Conservation (phyloP, 768 basidiomycete genomes). For the Dacryopinax primogenitus region DNA sequence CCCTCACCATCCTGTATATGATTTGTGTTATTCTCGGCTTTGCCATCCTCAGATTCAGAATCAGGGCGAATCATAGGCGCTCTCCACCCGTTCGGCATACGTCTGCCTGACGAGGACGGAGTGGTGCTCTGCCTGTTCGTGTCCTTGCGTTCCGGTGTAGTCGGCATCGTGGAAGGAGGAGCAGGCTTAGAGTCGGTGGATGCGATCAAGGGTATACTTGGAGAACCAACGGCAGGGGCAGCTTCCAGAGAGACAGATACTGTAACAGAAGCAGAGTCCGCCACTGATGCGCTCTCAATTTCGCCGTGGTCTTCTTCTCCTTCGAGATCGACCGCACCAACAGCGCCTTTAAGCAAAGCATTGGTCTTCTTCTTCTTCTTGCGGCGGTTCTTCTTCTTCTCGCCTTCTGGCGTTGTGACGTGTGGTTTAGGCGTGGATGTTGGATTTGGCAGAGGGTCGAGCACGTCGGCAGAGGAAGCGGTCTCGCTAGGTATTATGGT, state of each 20-base stretch:
- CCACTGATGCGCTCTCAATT: not conserved
- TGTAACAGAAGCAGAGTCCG: not conserved
- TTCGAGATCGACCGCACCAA: not conserved
- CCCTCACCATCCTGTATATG: not conserved
- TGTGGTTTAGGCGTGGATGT: not conserved
- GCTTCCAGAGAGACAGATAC: too few relatives aligned
- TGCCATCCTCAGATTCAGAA: not conserved
- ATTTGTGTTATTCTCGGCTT: not conserved
- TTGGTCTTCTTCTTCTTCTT: not conserved
- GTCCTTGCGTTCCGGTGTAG: not conserved
- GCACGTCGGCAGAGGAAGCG: not conserved
- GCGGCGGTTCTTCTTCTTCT: not conserved
- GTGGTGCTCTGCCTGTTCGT: not conserved
- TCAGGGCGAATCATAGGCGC: not conserved
- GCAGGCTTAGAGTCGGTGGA: not conserved
- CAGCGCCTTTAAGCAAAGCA: not conserved
- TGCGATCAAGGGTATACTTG: not conserved
- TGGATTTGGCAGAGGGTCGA: not conserved
- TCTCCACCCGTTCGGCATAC: not conserved
- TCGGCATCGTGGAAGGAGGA: not conserved
- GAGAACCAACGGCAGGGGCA: too few relatives aligned
- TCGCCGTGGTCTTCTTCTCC: not conserved
- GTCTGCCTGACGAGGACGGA: too few relatives aligned
- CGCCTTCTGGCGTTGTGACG: not conserved
- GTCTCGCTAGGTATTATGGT: too few relatives aligned